phyloP scores from a whole-genome alignment of 305 asterid species.

The Fraxinus floribunda region DNA sequence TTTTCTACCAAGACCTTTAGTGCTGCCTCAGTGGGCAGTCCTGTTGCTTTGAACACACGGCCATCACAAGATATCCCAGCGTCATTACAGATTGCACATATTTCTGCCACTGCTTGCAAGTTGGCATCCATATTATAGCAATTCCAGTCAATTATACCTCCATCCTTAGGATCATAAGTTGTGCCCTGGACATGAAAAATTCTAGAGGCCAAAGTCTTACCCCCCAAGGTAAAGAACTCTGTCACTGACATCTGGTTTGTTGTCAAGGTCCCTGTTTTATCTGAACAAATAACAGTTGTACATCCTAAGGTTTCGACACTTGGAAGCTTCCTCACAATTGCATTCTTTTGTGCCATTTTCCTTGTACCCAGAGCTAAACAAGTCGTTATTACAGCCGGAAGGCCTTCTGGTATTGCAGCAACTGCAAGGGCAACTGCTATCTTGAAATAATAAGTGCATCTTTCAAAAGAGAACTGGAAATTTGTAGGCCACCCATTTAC shows the following conservation, averaged over 20 bases:
- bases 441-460: constrained; percentile 82
- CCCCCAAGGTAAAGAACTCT: constrained; percentile 66
- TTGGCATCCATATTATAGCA: constrained; percentile 62
- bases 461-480: constrained; percentile 69
- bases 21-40: constrained; percentile 96
- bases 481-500: constrained; percentile 70
- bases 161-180: constrained; percentile 88
- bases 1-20: constrained; percentile 92
- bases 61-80: constrained; percentile 72
- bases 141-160: constrained; percentile 72
- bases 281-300: constrained; percentile 89
- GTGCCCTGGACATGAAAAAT: constrained; percentile 68
- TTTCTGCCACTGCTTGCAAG: constrained; percentile 67
- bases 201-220: constrained; percentile 39
- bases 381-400: constrained; percentile 86
- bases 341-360: constrained; percentile 90
- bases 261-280: constrained; percentile 87
- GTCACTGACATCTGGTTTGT: constrained; percentile 90
- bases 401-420: constrained; percentile 95
- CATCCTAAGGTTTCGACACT: constrained; percentile 94
- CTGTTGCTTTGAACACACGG: constrained; percentile 66
- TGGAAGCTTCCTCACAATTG: constrained; percentile 81
- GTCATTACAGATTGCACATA: constrained; percentile 85
- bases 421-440: constrained; percentile 89
- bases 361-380: constrained; percentile 90